Conservation (phyloP, 2,329 filamentous ascomycete genomes). For the Fusarium luffae region DNA sequence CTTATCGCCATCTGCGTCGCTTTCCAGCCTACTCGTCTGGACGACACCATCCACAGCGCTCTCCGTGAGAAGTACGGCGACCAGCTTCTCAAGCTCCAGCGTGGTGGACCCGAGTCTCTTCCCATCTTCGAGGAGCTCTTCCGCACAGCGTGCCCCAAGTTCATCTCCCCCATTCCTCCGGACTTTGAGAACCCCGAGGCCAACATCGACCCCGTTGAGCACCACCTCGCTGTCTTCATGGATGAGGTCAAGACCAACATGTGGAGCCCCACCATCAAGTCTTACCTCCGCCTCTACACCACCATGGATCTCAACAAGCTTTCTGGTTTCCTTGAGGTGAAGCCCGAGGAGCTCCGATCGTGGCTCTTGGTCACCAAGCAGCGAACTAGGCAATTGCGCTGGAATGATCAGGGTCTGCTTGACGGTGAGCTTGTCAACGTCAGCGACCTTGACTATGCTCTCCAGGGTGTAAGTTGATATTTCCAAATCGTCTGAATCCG, state of each 20-base stretch:
- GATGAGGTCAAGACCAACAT: slow-evolving; percentile 99
- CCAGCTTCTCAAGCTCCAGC: slow-evolving; percentile 96
- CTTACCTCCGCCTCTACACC: slow-evolving; percentile 98
- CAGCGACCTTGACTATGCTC: slow-evolving; percentile 95
- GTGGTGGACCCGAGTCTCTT: slow-evolving; percentile 92
- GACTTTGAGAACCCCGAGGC: slow-evolving; percentile 97
- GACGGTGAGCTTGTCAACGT: slow-evolving; percentile 94
- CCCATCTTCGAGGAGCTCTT: slow-evolving; percentile 99
- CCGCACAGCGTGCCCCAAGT: slow-evolving; percentile 97
- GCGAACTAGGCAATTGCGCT: slow-evolving; percentile 94
- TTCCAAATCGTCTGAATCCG: not conserved
- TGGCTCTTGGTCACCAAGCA: slow-evolving; percentile 99
- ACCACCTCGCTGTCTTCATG: slow-evolving; percentile 98
- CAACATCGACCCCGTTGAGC: slow-evolving; percentile 97
- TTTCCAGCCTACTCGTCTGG: slow-evolving; percentile 95
- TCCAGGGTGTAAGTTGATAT: slow-evolving; percentile 80
- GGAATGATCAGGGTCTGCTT: slow-evolving; percentile 86
- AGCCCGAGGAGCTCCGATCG: slow-evolving; percentile 93
- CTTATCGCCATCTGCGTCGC: slow-evolving; percentile 98
- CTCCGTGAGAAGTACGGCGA: slow-evolving; percentile 99
- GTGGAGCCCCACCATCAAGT: slow-evolving; percentile 97
- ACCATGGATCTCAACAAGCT: slow-evolving; percentile 99
- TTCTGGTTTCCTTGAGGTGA: slow-evolving; percentile 94
- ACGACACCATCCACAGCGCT: slow-evolving; percentile 98
- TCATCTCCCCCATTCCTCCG: slow-evolving; percentile 96